Percentiles rank a stretch among this genome's conserved stretches.
These are phyloP conservation scores for Lentinula raphanica DNA, from an alignment of 768 basidiomycete species.

Conservation along the genomic window DNA sequence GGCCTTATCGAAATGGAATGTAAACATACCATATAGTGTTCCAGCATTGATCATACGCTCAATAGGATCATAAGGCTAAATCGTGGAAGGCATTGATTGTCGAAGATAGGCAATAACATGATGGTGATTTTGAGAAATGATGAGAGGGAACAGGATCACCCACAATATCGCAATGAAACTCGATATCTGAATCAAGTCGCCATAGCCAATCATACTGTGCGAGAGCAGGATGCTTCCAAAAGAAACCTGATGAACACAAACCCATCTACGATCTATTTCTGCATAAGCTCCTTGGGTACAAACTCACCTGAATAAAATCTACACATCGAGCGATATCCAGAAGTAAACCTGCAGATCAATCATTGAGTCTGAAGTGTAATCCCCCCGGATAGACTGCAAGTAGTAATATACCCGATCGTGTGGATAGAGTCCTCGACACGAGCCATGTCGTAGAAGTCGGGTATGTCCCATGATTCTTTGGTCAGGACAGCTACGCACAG, in stretches of 20 bases:
- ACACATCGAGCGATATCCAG: slow-evolving; percentile 26
- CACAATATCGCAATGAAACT: slow-evolving; percentile 27
- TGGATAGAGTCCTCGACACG: slow-evolving; percentile 18
- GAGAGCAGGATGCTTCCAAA: slow-evolving; percentile 24
- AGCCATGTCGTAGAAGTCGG: slow-evolving; percentile 16
- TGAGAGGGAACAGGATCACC: slow-evolving; percentile 1
- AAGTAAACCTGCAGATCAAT: slow-evolving; percentile 16
- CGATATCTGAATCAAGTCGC: slow-evolving; percentile 26
- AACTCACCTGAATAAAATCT: slow-evolving; percentile 24
- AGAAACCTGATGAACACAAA: slow-evolving; percentile 21
- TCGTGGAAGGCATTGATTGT: too few relatives aligned
- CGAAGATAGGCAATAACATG: too few relatives aligned
- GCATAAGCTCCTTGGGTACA: too few relatives aligned
- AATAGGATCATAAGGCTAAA: slow-evolving; percentile 25
- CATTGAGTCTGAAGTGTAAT: not conserved
- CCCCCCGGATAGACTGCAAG: not conserved
- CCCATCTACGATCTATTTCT: too few relatives aligned
- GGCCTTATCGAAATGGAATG: not conserved
- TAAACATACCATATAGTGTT: slow-evolving; percentile 20
- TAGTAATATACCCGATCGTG: slow-evolving; percentile 18
- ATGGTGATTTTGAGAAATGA: not conserved
- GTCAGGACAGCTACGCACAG: slow-evolving; percentile 13
- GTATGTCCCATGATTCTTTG: slow-evolving; percentile 21
- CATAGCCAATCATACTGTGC: slow-evolving; percentile 24
- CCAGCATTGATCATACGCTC: slow-evolving; percentile 18